These are phyloP conservation scores for Cladophialophora psammophila DNA, from an alignment of 2,329 filamentous ascomycete species.

Conservation along the genomic window DNA sequence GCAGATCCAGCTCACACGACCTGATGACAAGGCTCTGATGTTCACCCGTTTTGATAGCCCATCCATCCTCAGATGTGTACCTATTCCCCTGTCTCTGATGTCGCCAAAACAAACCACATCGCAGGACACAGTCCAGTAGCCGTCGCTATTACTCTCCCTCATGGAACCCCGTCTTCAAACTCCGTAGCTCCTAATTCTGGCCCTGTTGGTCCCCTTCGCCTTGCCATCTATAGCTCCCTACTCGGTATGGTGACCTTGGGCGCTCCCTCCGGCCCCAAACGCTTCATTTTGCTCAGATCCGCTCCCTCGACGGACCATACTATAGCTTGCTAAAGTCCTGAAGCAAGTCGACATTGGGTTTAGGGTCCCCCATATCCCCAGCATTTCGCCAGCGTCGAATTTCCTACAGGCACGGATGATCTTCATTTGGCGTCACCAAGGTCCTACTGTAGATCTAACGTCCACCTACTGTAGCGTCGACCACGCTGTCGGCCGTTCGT, in stretches of 20 bases:
- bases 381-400: conserved; percentile 8
- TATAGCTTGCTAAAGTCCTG: conserved; percentile 16
- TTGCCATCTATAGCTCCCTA: conserved; percentile 5
- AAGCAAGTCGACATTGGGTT: conserved; percentile 2
- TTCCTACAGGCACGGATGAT: conserved; percentile 14
- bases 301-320: conserved; percentile 1
- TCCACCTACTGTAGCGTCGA: not conserved
- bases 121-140: not conserved
- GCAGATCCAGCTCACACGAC: no score
- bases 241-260: not conserved
- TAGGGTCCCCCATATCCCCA: conserved; percentile 9
- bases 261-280: conserved; percentile 10
- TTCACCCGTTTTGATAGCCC: not conserved
- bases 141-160: not conserved
- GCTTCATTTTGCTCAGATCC: conserved; percentile 7
- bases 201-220: conserved; percentile 8
- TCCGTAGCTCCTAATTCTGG: conserved; percentile 17
- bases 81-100: no score
- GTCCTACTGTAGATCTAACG: conserved; percentile 14
- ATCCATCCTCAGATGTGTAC: no score
- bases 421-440: conserved; percentile 5
- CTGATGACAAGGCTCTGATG: no score
- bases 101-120: no score
- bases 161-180: conserved; percentile 6
- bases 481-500: conserved; percentile 12